Base-by-base conservation (phyloP, 2,329 filamentous ascomycete genomes). In the Monilinia fructicola region DNA sequence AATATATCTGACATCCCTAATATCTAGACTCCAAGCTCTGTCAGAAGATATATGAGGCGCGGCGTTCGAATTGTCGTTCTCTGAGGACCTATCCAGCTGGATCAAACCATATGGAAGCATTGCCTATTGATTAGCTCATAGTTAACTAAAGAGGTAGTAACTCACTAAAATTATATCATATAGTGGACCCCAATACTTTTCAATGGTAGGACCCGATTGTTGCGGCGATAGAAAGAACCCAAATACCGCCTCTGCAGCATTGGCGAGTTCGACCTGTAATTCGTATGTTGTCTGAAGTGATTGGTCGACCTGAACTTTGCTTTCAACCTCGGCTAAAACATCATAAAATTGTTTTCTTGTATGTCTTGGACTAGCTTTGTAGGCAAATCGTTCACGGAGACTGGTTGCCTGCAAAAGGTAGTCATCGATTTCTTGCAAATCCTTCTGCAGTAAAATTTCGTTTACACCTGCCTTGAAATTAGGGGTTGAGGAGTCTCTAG, bases 181-280 rank as follows among this genome's bases (percentile, higher is more conserved):
- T 0, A 80, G 50, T n/a, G 80, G 78, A 1, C 80, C 81, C 81
- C 81, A 83, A 64, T 77, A 82, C 64, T 80, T 81, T 6, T 68
- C 67, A 1, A 75, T 74, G 3, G 79, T 82, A 0, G 79, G 77
- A 0, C 77, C 77, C 11, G 77, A 71, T 28, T 77, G 77, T 1
- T 72, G 67, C 0, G 70, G 48, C 0, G 81, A 80, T 10, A 83
- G 72, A 66, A 82, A 83, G 48, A 82, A 78, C 10, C 73, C 72
- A 67, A 81, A 81, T 0, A 82, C 44, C 2, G 73, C 67, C 46
- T 81, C 78, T 1, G 78, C 77, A 40, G 75, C 76, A 66, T 81
- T 81, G 65, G 80, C 78, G 0, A 82, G 70, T 42, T 79, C 79
- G 11, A 80, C 69, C 2, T 31, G 73, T 68, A n/a, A 65, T 54